Percentiles rank a stretch among this genome's conserved stretches.
phyloP scores from a whole-genome alignment of 192 early-diverging fungal species.

The Coemansia sp. region DNA sequence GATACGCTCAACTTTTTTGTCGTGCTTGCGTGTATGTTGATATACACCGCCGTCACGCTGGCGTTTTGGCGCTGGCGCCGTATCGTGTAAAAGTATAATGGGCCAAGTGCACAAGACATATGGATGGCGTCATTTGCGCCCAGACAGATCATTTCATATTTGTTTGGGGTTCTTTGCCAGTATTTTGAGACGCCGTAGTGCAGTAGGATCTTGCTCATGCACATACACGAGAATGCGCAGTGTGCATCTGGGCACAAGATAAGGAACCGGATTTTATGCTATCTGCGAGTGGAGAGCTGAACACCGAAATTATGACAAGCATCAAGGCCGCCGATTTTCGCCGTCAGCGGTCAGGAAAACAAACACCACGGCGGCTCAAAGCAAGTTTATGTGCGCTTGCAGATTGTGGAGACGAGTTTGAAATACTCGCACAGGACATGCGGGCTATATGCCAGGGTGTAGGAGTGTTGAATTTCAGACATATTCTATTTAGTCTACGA shows the following conservation, averaged over 20 bases:
- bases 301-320: neutral
- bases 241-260: neutral
- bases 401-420: too few species aligned
- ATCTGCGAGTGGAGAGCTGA: neutral
- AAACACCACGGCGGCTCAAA: too few species aligned
- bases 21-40: slow-evolving; percentile 43
- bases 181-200: neutral
- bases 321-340: neutral
- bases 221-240: neutral
- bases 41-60: slow-evolving; percentile 38
- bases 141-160: neutral
- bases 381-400: too few species aligned
- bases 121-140: too few species aligned
- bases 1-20: slow-evolving; percentile 57
- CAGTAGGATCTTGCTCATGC: neutral
- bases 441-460: too few species aligned
- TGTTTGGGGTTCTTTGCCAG: neutral
- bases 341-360: neutral
- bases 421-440: too few species aligned
- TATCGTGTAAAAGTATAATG: neutral
- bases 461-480: too few species aligned
- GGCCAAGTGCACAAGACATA: too few species aligned
- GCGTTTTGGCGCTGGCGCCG: slow-evolving; percentile 54
- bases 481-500: too few species aligned
- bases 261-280: too few species aligned